Evolutionary conservation across 2,329 filamentous ascomycete genomes (phyloP).

Genomic region (Endoconidiophora laricicola): DNA sequence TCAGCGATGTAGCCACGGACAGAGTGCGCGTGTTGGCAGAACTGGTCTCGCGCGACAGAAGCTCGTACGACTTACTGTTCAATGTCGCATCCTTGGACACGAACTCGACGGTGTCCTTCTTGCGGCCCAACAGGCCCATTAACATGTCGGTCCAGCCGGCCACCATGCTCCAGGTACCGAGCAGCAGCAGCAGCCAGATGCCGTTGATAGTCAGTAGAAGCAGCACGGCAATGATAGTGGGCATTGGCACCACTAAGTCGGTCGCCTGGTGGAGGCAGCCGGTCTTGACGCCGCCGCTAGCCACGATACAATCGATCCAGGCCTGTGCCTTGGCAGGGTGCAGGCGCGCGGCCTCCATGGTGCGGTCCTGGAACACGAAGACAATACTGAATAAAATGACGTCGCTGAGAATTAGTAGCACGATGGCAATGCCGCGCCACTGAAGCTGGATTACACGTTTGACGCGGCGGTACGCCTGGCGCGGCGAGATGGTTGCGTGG

Average conservation of each 20-base stretch:
- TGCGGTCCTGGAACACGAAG: conserved; percentile 74
- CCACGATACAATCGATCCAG: conserved; percentile 60
- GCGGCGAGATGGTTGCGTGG: conserved; percentile 59
- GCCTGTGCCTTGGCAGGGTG: conserved; percentile 34
- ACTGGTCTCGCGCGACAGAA: conserved; percentile 48
- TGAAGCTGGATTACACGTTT: conserved; percentile 77
- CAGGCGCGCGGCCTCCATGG: conserved; percentile 42
- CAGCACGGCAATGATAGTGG: conserved; percentile 65
- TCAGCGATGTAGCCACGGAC: conserved; percentile 21
- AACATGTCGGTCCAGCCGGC: conserved; percentile 62
- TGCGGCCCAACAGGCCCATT: conserved; percentile 28
- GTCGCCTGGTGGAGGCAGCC: conserved; percentile 46
- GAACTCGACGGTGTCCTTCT: conserved; percentile 51
- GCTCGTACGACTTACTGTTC: conserved; percentile 60
- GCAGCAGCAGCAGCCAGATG: conserved; percentile 66
- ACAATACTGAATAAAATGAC: conserved; percentile 88
- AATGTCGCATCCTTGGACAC: conserved; percentile 70
- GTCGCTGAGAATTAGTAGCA: conserved; percentile 76
- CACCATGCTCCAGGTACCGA: conserved; percentile 73
- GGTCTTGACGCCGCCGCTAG: conserved; percentile 40
- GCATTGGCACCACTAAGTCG: conserved; percentile 52
- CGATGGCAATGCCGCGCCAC: conserved; percentile 84
- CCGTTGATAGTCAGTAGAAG: conserved; percentile 74
- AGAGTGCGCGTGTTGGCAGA: conserved; percentile 34
- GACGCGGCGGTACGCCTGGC: conserved; percentile 76